Percentiles rank a stretch among this genome's conserved stretches.
Evolutionary conservation across 2,329 filamentous ascomycete species (phyloP).

Genomic region (Coleophoma crateriformis): DNA sequence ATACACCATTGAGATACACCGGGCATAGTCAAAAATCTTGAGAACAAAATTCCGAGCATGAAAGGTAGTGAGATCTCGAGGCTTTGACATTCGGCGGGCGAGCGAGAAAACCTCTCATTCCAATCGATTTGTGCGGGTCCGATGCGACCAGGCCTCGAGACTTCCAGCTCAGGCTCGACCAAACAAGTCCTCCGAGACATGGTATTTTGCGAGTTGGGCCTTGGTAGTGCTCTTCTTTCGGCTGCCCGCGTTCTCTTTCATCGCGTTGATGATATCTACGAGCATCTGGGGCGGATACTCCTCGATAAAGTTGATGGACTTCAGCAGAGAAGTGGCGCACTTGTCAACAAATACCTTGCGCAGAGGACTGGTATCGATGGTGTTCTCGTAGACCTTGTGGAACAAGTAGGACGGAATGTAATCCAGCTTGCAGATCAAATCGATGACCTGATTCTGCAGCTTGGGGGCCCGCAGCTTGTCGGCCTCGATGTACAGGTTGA

Average conservation of each 20-base stretch:
- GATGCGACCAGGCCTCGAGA: no score
- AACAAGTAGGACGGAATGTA: not conserved
- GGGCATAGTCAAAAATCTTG: no score
- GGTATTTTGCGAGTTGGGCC: no score
- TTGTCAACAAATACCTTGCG: not conserved
- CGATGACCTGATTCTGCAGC: not conserved
- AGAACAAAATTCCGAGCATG: no score
- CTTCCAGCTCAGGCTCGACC: no score
- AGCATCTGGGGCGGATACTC: not conserved
- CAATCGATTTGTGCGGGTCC: no score
- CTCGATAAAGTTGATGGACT: not conserved
- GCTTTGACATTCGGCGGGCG: no score
- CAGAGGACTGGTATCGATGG: not conserved
- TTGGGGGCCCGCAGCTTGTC: not conserved
- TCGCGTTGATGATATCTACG: not conserved
- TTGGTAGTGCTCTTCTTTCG: no score
- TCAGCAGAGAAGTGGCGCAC: not conserved
- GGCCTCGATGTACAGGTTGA: not conserved
- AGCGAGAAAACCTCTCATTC: no score
- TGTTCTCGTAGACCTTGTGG: not conserved
- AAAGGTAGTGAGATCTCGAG: no score
- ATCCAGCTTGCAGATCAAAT: not conserved
- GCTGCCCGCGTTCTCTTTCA: not conserved
- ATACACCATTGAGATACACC: no score
- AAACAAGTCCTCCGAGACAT: no score